Conservation (phyloP, 1,284 basidiomycete species). For the Tilletia caries region DNA sequence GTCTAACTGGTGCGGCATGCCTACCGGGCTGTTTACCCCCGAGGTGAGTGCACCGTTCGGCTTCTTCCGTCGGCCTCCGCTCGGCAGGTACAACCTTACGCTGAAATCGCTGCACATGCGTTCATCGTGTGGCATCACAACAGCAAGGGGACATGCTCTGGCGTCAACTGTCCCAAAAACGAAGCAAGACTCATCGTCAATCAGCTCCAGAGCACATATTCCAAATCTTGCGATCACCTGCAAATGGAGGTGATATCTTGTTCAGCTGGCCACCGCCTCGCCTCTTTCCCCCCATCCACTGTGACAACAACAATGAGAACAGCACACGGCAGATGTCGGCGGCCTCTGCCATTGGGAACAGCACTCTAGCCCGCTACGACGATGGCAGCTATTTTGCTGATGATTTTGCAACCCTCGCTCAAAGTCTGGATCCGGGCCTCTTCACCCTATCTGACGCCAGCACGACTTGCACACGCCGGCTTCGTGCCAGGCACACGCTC, state of each 20-base stretch:
- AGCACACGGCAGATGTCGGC: background rate
- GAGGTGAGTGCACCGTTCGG: slow-evolving; percentile 49
- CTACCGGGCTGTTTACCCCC: slow-evolving; percentile 49
- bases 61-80: no score
- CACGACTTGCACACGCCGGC: slow-evolving; percentile 89
- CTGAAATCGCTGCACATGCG: no score
- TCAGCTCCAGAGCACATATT: slow-evolving; percentile 63
- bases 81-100: no score
- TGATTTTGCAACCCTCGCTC: slow-evolving; percentile 77
- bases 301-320: background rate
- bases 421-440: slow-evolving; percentile 63
- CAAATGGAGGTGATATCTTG: slow-evolving; percentile 63
- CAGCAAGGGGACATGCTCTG: slow-evolving; percentile 32
- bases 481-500: slow-evolving; percentile 73
- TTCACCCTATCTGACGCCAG: slow-evolving; percentile 64
- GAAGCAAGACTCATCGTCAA: slow-evolving; percentile 6
- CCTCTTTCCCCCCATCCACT: slow-evolving; percentile 22
- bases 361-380: slow-evolving; percentile 33
- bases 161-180: slow-evolving; percentile 24
- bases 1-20: slow-evolving; percentile 93
- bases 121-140: slow-evolving; percentile 3
- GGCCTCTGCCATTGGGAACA: slow-evolving; percentile 16
- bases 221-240: slow-evolving; percentile 66
- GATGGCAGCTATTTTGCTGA: slow-evolving; percentile 69
- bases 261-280: slow-evolving; percentile 76